Conservation (phyloP, 169 alveolate genomes). For the Plasmodium billcollinsi region DNA sequence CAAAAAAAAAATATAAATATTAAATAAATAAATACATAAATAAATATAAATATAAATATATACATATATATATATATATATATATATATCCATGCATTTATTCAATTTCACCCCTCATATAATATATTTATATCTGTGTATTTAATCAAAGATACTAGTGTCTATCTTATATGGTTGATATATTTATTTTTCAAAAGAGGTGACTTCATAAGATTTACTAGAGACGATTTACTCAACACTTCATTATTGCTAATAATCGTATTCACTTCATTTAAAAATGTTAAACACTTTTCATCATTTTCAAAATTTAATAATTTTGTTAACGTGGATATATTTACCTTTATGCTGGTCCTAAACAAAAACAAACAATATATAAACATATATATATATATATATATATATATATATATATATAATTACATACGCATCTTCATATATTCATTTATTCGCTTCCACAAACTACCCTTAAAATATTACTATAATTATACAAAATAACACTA, state of each 20-base stretch:
- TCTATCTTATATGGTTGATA: slow-evolving; percentile 58
- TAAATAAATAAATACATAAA: not conserved
- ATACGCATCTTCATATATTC: not conserved
- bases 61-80: not conserved
- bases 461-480: too few species aligned
- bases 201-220: slow-evolving; percentile 62
- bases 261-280: slow-evolving; percentile 48
- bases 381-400: not conserved
- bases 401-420: not conserved
- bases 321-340: slow-evolving; percentile 47
- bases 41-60: not conserved
- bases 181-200: slow-evolving; percentile 58
- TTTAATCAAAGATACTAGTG: not conserved
- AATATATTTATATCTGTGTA: too few species aligned
- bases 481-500: too few species aligned
- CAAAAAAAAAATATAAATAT: not conserved
- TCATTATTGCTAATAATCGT: slow-evolving; percentile 57
- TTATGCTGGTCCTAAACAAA: slow-evolving; percentile 41
- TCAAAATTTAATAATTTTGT: slow-evolving; percentile 49
- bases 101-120: not conserved
- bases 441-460: too few species aligned
- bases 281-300: slow-evolving; percentile 43
- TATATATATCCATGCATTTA: not conserved
- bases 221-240: slow-evolving; percentile 57
- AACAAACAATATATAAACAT: not conserved